phyloP scores from a whole-genome alignment of 108 stramenopile species.

The Nitzschia sp. region DNA sequence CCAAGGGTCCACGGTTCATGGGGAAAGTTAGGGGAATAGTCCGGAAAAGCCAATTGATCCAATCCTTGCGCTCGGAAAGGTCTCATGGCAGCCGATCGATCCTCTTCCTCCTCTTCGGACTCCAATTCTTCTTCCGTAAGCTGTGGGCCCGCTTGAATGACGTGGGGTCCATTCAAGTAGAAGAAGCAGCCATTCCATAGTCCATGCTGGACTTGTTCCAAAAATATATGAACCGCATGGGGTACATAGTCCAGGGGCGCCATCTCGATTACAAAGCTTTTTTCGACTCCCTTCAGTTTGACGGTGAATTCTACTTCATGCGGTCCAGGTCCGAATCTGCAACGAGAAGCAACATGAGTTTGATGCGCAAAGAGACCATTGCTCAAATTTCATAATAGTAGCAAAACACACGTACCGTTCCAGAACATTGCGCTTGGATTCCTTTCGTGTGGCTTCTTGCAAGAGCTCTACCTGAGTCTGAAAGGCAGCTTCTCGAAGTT shows the following conservation, averaged over 20 bases:
- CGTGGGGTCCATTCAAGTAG: slow-evolving; percentile 81
- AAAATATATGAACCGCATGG: slow-evolving; percentile 80
- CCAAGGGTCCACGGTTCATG: slow-evolving; percentile 82
- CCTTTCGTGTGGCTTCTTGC: slow-evolving; percentile 31
- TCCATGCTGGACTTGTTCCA: slow-evolving; percentile 80
- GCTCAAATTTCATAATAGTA: not conserved
- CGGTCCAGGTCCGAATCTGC: slow-evolving; percentile 73
- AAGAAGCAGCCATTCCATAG: slow-evolving; percentile 77
- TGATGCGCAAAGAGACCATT: slow-evolving; percentile 2
- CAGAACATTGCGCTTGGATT: slow-evolving; percentile 49
- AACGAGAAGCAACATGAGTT: slow-evolving; percentile 2
- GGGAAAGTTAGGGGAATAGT: slow-evolving; percentile 71
- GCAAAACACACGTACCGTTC: slow-evolving; percentile 57
- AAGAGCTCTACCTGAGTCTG: slow-evolving; percentile 51
- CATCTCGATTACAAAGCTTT: slow-evolving; percentile 59
- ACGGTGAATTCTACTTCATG: slow-evolving; percentile 59
- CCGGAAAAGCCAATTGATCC: slow-evolving; percentile 71
- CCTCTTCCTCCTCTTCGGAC: slow-evolving; percentile 16
- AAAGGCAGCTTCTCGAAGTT: slow-evolving; percentile 54
- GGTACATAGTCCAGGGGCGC: slow-evolving; percentile 81
- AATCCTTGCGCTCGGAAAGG: slow-evolving; percentile 46
- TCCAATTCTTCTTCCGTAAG: slow-evolving; percentile 27
- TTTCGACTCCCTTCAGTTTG: not conserved
- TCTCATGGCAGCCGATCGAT: slow-evolving; percentile 8
- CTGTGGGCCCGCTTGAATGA: slow-evolving; percentile 78